Base-by-base conservation (phyloP, 441 rosid species). In the Geranium incanum region DNA sequence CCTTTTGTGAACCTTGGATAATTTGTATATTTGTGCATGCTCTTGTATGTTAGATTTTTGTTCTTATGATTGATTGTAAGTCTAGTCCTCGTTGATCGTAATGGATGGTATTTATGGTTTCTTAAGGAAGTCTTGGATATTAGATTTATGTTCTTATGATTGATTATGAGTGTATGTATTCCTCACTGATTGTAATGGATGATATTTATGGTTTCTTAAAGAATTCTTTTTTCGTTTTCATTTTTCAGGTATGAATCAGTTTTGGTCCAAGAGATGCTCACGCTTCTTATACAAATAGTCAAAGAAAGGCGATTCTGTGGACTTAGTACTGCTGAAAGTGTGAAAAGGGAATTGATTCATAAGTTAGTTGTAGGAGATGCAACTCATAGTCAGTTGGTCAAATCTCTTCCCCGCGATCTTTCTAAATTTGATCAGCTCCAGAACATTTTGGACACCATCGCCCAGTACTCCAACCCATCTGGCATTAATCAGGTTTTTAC, bases 301-400 rank as follows among this genome's bases (percentile, higher is more conserved):
- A 94, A 88, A 83, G 99, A 95, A 85, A 86, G 99, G 81, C 85
- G 91, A 70, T 93, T 93, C 81, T 93, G 89, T 79, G 98, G 99
- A 76, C 78, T 81, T 69, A 82, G 81, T 65, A 81, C 86, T 69
- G 81, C 88, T 80, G 97, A 95, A 73, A 88, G 85, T 82, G 79
- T 95, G 87, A 91, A 85, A 85, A 87, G 98, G 75, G 98, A 95
- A 82, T 77, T 95, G 77, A 71, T 95, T 72, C 89, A 84, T 80
- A 95, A 85, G 85, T 83, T 95, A 76, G 88, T 97, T 50, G 80
- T 88, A 77, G 97, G 94, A 81, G 92, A 95, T 86, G 86, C 92
- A 73, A 90, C 99, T 77, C 99, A 76, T 68, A 95, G 99, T 84
- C 97, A 93, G 67, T 77, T 95, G 80, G 85, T 91, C 80, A 91